Conservation (phyloP, 345 rosid species). For the Euclidium syriacum region DNA sequence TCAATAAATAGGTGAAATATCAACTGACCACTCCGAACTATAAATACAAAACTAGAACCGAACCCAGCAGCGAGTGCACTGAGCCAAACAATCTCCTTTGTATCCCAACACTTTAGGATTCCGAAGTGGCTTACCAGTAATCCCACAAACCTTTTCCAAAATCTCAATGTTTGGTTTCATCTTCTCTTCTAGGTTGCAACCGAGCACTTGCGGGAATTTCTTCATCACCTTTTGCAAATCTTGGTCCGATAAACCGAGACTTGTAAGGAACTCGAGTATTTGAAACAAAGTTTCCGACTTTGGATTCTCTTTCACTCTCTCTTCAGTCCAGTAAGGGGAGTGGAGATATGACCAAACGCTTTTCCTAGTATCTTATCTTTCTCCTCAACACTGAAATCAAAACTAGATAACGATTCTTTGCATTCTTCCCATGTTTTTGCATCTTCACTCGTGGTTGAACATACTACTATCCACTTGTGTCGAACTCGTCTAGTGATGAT, state of each 20-base stretch:
- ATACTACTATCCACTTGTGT: slow-evolving; percentile 41
- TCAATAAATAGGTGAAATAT: too few species aligned
- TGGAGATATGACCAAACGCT: slow-evolving; percentile 74
- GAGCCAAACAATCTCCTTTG: slow-evolving; percentile 87
- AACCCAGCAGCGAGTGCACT: slow-evolving; percentile 94
- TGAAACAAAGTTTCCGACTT: slow-evolving; percentile 41
- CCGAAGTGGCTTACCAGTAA: slow-evolving; percentile 63
- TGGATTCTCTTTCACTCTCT: slow-evolving; percentile 62
- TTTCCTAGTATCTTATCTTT: slow-evolving; percentile 84
- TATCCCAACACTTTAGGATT: slow-evolving; percentile 92
- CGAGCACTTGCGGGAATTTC: slow-evolving; percentile 87
- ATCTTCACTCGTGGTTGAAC: slow-evolving; percentile 48
- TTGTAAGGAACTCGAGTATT: slow-evolving; percentile 56
- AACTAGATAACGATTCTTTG: slow-evolving; percentile 56
- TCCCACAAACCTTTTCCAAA: slow-evolving; percentile 76
- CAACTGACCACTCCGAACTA: too few species aligned
- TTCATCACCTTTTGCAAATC: slow-evolving; percentile 69
- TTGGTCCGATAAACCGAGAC: slow-evolving; percentile 54
- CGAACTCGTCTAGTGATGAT: too few species aligned
- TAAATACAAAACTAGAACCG: slow-evolving; percentile 74
- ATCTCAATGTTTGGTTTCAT: slow-evolving; percentile 63
- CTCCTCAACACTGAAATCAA: slow-evolving; percentile 56
- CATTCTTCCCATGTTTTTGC: slow-evolving; percentile 75
- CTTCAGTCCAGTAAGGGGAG: slow-evolving; percentile 93
- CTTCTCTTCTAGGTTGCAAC: slow-evolving; percentile 69